Base-by-base conservation (phyloP, 2,329 filamentous ascomycete species). In the Aureobasidium namibiae region DNA sequence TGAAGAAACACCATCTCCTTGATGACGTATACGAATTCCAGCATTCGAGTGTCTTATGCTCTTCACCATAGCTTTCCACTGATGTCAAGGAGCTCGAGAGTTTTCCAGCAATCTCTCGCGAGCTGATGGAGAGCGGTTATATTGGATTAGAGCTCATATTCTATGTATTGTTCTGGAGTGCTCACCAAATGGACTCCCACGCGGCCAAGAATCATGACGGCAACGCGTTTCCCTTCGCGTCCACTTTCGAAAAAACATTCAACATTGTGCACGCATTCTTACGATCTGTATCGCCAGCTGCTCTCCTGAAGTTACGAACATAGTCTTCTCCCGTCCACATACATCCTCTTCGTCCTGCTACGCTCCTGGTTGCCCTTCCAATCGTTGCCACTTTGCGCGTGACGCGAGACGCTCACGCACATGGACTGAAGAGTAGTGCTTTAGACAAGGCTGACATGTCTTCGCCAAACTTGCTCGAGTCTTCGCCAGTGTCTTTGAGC, bases 381-480 rank as follows among this genome's bases (percentile, higher is more conserved):
- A 26, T 3, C n/a, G 18, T 36, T 4, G 38, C 60, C 60, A 61
- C 60, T 61, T 54, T 61, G 59, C 60, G 60, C 60, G 60, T 39
- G 36, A 53, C 60, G 53, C 54, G 45, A 21, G 29, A 10, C 33
- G 11, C 33, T 39, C 36, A 36, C 26, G 14, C 24, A 14, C 18
- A 56, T 56, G 52, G 52, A 45, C 14, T 56, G 52, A 44, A 56
- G 26, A 33, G 14, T 8, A 33, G 21, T 34, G 18, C 11, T 14
- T 4, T 16, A 31, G 34, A n/a, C 10, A 24, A 26, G 39, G 29
- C 39, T 33, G 29, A 39, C 36, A 76, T 76, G 74, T 80, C 78
- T 50, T 80, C 79, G 14, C 74, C 75, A 56, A 73, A 73, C 9
- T 79, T 76, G 59, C 67, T 76, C 59, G 65, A 71, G 24, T 80